phyloP scores from a whole-genome alignment of 352 stramenopile genomes.

The Phytophthora europaea region DNA sequence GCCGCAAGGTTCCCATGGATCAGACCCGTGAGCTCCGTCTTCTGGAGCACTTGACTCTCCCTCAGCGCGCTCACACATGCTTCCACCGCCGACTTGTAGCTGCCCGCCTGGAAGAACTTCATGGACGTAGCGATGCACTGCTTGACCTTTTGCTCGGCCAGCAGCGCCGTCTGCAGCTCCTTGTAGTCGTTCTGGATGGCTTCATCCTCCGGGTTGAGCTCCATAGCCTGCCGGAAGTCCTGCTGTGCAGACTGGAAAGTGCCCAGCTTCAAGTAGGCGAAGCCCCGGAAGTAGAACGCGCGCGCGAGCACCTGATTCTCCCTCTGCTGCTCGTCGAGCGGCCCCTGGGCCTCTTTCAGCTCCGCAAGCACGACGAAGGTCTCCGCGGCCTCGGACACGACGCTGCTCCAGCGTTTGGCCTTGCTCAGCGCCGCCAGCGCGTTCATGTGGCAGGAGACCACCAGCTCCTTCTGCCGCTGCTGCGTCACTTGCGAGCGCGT shows the following conservation, averaged over 20 bases:
- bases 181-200: conserved; percentile 65
- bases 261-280: conserved; percentile 59
- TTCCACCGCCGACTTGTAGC: conserved; percentile 63
- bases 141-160: conserved; percentile 63
- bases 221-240: conserved; percentile 61
- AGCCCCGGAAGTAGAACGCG: conserved; percentile 73
- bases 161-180: conserved; percentile 52
- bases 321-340: conserved; percentile 15
- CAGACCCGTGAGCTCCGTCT: conserved; percentile 70
- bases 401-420: conserved; percentile 58
- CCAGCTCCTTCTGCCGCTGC: conserved; percentile 58
- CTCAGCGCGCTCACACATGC: conserved; percentile 55
- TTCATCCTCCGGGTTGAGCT: conserved; percentile 62
- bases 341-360: conserved; percentile 43
- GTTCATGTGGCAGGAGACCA: conserved; percentile 82
- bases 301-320: conserved; percentile 51
- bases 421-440: conserved; percentile 67
- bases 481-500: conserved; percentile 76
- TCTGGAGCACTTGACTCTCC: conserved; percentile 61
- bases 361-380: conserved; percentile 61
- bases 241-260: conserved; percentile 49
- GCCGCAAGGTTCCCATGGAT: conserved; percentile 77
- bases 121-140: conserved; percentile 61
- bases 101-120: conserved; percentile 68
- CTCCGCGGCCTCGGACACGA: conserved; percentile 56